A percentile compares a stretch with the other conserved stretches of the same genome.
phyloP scores from a whole-genome alignment of 768 basidiomycete species.

The Boletus rex-veris region DNA sequence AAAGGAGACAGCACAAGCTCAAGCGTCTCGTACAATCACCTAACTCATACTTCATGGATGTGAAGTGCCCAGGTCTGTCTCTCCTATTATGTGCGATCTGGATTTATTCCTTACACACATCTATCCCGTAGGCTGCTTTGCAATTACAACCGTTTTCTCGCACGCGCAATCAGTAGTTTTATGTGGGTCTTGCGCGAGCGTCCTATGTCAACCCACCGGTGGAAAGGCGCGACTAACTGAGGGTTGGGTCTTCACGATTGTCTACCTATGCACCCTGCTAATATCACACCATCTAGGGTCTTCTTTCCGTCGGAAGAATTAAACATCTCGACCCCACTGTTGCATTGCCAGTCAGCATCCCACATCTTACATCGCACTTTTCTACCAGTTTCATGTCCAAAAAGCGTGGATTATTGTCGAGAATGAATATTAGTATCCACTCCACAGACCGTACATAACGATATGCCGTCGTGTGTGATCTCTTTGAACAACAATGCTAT shows the following conservation, averaged over 20 bases:
- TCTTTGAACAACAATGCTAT: neutral
- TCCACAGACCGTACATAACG: slow-evolving; percentile 2
- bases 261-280: slow-evolving; percentile 1
- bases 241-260: slow-evolving; percentile 49
- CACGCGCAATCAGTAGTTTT: slow-evolving; percentile 97
- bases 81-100: neutral
- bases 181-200: slow-evolving; percentile 88
- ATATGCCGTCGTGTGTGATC: slow-evolving; percentile 10
- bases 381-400: slow-evolving; percentile 5
- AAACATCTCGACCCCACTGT: slow-evolving; percentile 19
- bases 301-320: slow-evolving; percentile 98
- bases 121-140: slow-evolving; percentile 74
- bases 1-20: slow-evolving; percentile 94
- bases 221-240: slow-evolving; percentile 98
- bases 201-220: slow-evolving; percentile 97
- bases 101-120: neutral
- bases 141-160: slow-evolving; percentile 97
- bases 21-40: slow-evolving; percentile 98
- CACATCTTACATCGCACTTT: neutral
- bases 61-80: slow-evolving; percentile 90
- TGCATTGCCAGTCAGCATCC: slow-evolving; percentile 1
- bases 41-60: slow-evolving; percentile 99
- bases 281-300: slow-evolving; percentile 57
- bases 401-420: slow-evolving; percentile 11
- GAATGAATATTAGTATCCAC: slow-evolving; percentile 10